Evolutionary conservation across 768 basidiomycete genomes (phyloP), one percentile per base, ranked within the genome.

Genomic region (Symmetrospora coprosmae): DNA sequence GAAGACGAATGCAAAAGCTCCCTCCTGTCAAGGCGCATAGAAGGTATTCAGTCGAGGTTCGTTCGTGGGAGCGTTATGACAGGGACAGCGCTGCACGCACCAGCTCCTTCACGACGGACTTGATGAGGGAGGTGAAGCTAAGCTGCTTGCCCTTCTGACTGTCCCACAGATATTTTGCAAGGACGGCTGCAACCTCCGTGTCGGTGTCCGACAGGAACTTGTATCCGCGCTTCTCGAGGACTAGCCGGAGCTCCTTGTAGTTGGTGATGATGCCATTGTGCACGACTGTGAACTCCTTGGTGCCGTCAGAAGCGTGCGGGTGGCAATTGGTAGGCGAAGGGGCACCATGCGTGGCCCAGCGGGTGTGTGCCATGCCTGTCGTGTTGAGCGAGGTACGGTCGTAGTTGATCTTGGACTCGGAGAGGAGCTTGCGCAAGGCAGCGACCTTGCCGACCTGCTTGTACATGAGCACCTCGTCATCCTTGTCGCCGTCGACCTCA

Each of bases 1-100:
- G 85, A 99, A 96, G 67, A 96, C 90, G 74, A 99, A 92, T 17
- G 94, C 94, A 68, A 97, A 99, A 2, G 94, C 96, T 39, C 94
- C 94, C 76, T 99, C 89, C 75, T 76, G 63, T 16, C 33, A 30
- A 9, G 27, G 2, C 51, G 31, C 8, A 52, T 9, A 8, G 27
- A n/a, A 28, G 14, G 25, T 1, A 50, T 1, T 28, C 1, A 23
- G 47, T 30, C 28, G 39, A 35, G 39, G 49, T 17, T 5, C 0
- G 1, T 38, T 31, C 0, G 19, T 11, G 17, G 19, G 6, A 11
- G 21, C 19, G 30, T 14, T 11, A 16, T 34, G 13, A 17, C 46
- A 16, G 2, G 19, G 1, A 21, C 17, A 1, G 6, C 17, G 28
- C 2, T 5, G 1, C 1, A 73, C 75, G 53, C 39, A 76, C 75